Evolutionary conservation across 2,329 filamentous ascomycete genomes (phyloP).

Genomic region (Hypoxylon sp.): DNA sequence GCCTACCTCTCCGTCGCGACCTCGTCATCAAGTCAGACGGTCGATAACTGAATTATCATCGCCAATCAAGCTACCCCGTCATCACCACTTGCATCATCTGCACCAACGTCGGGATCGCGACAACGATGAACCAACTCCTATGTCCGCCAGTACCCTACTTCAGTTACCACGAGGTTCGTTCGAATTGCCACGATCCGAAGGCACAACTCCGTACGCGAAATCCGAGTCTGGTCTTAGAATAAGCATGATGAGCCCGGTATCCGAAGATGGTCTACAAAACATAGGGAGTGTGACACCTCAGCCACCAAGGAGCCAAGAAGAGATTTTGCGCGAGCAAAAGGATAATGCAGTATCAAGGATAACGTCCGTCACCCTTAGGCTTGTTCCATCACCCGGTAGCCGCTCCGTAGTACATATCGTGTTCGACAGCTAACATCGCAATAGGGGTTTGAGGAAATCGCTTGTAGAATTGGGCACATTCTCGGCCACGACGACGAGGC

Average conservation of each 20-base stretch:
- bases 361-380: constrained; percentile 53
- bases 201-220: constrained; percentile 51
- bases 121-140: constrained; percentile 45
- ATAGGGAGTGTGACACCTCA: constrained; percentile 26
- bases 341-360: constrained; percentile 51
- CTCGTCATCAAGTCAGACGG: constrained; percentile 62
- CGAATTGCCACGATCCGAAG: constrained; percentile 57
- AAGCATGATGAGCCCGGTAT: constrained; percentile 50
- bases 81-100: constrained; percentile 51
- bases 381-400: background rate
- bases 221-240: constrained; percentile 55
- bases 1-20: constrained; percentile 48
- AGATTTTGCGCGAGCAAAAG: constrained; percentile 53
- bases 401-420: background rate
- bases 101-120: constrained; percentile 48
- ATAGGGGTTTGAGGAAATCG: constrained; percentile 61
- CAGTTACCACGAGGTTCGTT: constrained; percentile 52
- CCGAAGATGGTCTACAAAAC: constrained; percentile 37
- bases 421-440: constrained; percentile 36
- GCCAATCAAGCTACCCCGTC: constrained; percentile 48
- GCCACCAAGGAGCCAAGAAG: constrained; percentile 47
- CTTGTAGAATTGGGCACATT: constrained; percentile 64
- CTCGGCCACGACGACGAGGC: constrained; percentile 69
- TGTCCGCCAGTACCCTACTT: constrained; percentile 44
- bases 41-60: constrained; percentile 64